Evolutionary conservation across 495 filamentous ascomycete genomes (phyloP).

Genomic region (Corynascus novoguineensis): DNA sequence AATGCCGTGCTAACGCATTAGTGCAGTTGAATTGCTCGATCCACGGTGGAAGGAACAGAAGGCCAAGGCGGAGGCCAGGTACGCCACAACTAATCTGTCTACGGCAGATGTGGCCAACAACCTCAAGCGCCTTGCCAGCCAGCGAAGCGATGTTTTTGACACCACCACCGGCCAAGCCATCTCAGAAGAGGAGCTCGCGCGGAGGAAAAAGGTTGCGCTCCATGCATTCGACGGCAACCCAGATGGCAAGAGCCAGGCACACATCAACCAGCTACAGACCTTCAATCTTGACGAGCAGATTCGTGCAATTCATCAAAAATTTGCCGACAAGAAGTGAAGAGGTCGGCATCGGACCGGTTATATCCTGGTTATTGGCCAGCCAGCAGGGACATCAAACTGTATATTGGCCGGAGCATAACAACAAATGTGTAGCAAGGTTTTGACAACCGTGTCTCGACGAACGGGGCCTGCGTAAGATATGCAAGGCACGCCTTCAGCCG

Average conservation of each 20-base stretch:
- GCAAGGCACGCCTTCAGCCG: background rate
- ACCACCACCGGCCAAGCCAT: constrained; percentile 59
- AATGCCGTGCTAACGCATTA: constrained; percentile 7
- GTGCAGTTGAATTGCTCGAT: constrained; percentile 74
- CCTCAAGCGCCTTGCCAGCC: constrained; percentile 91
- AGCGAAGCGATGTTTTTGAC: constrained; percentile 90
- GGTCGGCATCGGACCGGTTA: background rate
- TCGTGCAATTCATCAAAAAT: constrained; percentile 61
- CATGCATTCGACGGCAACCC: constrained; percentile 61
- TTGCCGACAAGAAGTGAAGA: constrained; percentile 41
- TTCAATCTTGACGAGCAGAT: constrained; percentile 71
- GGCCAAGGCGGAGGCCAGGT: constrained; percentile 77
- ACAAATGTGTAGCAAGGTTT: background rate
- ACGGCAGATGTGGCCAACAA: constrained; percentile 88
- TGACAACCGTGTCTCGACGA: background rate
- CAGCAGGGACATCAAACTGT: background rate
- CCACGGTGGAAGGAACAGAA: constrained; percentile 95
- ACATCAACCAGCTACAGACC: constrained; percentile 43
- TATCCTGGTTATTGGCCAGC: background rate
- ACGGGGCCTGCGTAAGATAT: background rate
- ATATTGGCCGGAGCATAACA: background rate
- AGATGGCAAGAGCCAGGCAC: constrained; percentile 50
- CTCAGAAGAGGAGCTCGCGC: constrained; percentile 65
- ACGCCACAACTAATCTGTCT: constrained; percentile 78
- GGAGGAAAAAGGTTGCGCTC: constrained; percentile 66